Base-by-base conservation (phyloP, 1,284 basidiomycete genomes). In the Apiotrichum porosum region DNA sequence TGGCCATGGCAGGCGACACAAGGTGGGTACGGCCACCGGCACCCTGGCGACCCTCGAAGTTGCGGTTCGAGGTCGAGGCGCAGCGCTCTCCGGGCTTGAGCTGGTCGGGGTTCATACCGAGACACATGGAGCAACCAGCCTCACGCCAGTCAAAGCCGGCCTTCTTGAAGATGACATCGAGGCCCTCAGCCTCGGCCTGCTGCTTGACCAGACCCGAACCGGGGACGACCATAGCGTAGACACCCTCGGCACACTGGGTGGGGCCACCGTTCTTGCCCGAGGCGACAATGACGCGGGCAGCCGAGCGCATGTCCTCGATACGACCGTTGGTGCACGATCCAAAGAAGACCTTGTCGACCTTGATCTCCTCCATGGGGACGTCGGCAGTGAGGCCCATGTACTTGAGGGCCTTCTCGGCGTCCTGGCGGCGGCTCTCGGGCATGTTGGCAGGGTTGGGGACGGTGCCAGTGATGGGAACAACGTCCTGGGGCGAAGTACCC, bases 121-220 rank as follows among this genome's bases (percentile, higher is more conserved):
- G 73, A 74, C 92, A 97, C 93, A 97, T 97, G 26, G 93, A 97
- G 71, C 92, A 97, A 26, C 92, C 92, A 24, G 93, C 93, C 75
- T 97, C 93, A 51, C 92, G 82, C 92, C 91, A 97, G 71, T 97
- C 93, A 65, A 95, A 97, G 18, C 93, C 93, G 23, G 92, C 92
- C 43, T 88, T 86, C 72, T 84, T 90, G 80, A 97, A 93, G 64
- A 97, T 78, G 47, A 80, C 80, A 65, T 95, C 91, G 52, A 97
- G 79, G 33, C 92, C 91, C 66, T 97, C 92, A 22, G 83, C 86
- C 75, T 97, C 92, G 14, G 93, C 90, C 67, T 95, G 93, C 66
- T 91, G 84, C 73, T 94, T 97, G 69, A 97, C 83, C 39, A 97
- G 74, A 51, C 92, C 93, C 4, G 93, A 97, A 30, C 93, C 92